A percentile compares a stretch with the other conserved stretches of the same genome.
Evolutionary conservation across 768 basidiomycete genomes (phyloP).

Genomic region (Podaxis sp.): DNA sequence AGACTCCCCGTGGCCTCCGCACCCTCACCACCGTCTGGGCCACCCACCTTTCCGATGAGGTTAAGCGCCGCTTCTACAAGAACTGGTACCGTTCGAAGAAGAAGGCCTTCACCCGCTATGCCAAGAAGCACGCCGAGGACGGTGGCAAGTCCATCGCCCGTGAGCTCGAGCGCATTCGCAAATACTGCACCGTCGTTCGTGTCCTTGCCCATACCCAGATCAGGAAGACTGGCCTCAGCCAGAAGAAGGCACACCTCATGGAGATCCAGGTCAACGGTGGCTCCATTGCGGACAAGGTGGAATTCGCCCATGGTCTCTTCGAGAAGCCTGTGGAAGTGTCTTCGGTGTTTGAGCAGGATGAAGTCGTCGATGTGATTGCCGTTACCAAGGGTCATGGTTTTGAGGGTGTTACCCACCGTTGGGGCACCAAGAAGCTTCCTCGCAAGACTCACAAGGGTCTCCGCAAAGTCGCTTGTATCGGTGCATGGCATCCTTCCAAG

Average conservation of each 20-base stretch:
- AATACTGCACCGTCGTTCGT: conserved; percentile 99
- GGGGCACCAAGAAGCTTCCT: conserved; percentile 99
- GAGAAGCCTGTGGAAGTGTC: conserved; percentile 92
- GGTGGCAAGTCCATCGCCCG: conserved; percentile 88
- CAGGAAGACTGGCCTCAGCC: conserved; percentile 93
- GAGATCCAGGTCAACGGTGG: conserved; percentile 99
- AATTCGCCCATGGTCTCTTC: conserved; percentile 89
- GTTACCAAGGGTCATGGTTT: conserved; percentile 99
- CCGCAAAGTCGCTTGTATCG: conserved; percentile 98
- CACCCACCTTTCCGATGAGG: conserved; percentile 93
- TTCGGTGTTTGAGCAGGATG: conserved; percentile 93
- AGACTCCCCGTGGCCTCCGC: conserved; percentile 98
- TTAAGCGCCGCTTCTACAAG: conserved; percentile 99
- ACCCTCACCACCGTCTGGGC: conserved; percentile 99
- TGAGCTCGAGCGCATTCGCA: conserved; percentile 98
- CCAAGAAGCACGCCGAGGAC: conserved; percentile 98
- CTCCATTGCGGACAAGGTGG: conserved; percentile 93
- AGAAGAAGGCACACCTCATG: conserved; percentile 99
- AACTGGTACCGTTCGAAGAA: conserved; percentile 99
- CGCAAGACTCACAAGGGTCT: conserved; percentile 99
- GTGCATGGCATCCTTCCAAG: conserved; percentile 98
- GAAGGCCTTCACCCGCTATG: conserved; percentile 99
- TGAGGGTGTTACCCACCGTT: conserved; percentile 99
- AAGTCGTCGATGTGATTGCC: conserved; percentile 94
- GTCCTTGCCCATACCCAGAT: conserved; percentile 99